Evolutionary conservation across 306 rosid species (phyloP).

Genomic region (Purshia tridentata): DNA sequence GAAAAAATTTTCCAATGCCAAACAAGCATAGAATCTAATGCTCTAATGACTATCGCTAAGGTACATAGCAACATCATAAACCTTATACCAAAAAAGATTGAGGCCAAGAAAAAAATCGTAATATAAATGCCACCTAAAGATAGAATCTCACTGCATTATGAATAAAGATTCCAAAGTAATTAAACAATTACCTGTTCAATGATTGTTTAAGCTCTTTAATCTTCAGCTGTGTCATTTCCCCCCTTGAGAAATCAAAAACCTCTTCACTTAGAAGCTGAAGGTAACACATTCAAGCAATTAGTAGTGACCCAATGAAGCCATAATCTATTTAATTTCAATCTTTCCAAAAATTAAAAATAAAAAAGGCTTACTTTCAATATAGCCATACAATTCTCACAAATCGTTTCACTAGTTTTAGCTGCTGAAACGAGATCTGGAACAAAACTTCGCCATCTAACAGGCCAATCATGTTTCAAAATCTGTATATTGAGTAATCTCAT

Average conservation of each 20-base stretch:
- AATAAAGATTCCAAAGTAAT: constrained; percentile 9
- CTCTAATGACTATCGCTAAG: neutral
- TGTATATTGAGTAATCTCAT: constrained; percentile 27
- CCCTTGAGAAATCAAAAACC: constrained; percentile 71
- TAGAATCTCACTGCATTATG: neutral
- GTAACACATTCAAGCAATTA: constrained; percentile 19
- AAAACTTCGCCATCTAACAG: constrained; percentile 85
- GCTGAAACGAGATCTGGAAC: constrained; percentile 95
- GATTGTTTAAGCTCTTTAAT: constrained; percentile 67
- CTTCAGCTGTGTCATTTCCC: constrained; percentile 68
- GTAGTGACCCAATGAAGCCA: neutral
- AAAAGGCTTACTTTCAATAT: constrained; percentile 68
- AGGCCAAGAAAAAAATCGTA: neutral
- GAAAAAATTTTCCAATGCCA: neutral
- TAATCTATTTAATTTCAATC: neutral
- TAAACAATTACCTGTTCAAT: constrained; percentile 63
- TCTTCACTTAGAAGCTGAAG: constrained; percentile 63
- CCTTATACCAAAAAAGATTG: neutral
- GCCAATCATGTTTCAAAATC: constrained; percentile 99
- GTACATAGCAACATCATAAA: neutral
- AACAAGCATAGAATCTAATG: neutral
- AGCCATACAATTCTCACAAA: constrained; percentile 96
- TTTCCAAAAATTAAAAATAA: neutral
- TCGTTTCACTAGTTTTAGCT: constrained; percentile 92
- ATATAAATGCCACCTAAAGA: neutral